These are phyloP conservation scores for Pneumocystis canis DNA, from an alignment of 1,139 yeast genomes.

Conservation along the genomic window DNA sequence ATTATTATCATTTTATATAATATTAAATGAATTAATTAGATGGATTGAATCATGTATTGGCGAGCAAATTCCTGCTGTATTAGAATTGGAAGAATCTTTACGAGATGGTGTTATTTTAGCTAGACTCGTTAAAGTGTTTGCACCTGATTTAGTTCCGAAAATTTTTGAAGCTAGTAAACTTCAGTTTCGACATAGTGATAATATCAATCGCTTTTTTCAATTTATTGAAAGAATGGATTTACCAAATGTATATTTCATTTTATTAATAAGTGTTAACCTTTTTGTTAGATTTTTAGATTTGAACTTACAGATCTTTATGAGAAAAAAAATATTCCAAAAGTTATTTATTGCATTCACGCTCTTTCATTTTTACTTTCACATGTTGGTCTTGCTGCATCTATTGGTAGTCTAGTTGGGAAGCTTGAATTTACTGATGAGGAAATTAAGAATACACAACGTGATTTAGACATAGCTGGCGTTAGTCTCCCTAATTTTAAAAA, in stretches of 20 bases:
- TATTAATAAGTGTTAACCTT: not conserved
- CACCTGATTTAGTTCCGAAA: constrained; percentile 47
- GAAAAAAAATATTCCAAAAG: constrained; percentile 83
- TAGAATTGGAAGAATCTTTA: constrained; percentile 47
- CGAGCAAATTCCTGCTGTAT: constrained; percentile 37
- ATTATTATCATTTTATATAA: constrained; percentile 15
- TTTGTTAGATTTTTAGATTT: constrained; percentile 7
- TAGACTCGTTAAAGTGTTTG: constrained; percentile 54
- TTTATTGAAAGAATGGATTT: constrained; percentile 56
- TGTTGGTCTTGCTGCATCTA: constrained; percentile 42
- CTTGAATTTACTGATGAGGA: constrained; percentile 53
- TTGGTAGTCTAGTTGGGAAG: constrained; percentile 50
- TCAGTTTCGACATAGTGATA: constrained; percentile 85
- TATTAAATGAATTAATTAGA: constrained; percentile 11
- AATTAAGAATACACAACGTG: constrained; percentile 50
- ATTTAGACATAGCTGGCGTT: constrained; percentile 36
- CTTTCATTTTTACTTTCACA: constrained; percentile 54
- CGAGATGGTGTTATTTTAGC: constrained; percentile 81
- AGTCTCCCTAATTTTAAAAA: constrained; percentile 30
- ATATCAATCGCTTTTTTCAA: constrained; percentile 70
- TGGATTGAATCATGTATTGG: constrained; percentile 54
- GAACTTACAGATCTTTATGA: constrained; percentile 61
- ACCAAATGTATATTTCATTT: constrained; percentile 35
- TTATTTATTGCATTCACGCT: constrained; percentile 86
- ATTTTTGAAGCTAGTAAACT: constrained; percentile 47